Percentiles rank a stretch among this genome's conserved stretches.
These are phyloP conservation scores for Fusarium burgessii DNA, from an alignment of 2,329 filamentous ascomycete genomes.

Conservation along the genomic window DNA sequence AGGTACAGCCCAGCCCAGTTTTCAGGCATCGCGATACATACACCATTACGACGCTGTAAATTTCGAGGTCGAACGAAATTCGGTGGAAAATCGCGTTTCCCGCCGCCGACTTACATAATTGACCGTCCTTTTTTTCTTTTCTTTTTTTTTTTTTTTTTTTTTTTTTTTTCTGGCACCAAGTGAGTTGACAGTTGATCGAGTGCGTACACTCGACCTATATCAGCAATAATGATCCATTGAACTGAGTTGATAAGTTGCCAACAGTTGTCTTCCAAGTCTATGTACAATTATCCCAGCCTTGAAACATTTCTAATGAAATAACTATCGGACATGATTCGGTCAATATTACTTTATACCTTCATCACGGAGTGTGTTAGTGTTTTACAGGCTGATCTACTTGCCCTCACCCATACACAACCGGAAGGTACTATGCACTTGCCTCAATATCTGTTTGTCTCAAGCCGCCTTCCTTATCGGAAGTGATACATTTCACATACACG, in stretches of 20 bases:
- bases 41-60: not conserved
- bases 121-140: not conserved
- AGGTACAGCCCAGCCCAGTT: constrained; percentile 2
- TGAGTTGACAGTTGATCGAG: not conserved
- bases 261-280: not conserved
- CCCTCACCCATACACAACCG: constrained; percentile 9
- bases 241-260: not conserved
- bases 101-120: not conserved
- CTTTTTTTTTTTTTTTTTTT: not conserved
- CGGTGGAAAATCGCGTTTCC: constrained; percentile 6
- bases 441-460: not conserved
- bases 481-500: not conserved
- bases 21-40: not conserved
- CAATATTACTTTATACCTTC: not conserved
- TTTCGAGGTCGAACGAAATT: not conserved
- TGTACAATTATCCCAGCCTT: not conserved
- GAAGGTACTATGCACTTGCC: constrained; percentile 3
- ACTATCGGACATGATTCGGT: constrained; percentile 10
- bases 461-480: constrained; percentile 15
- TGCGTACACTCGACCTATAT: not conserved
- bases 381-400: not conserved
- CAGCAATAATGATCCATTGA: not conserved
- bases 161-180: not conserved
- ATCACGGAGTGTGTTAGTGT: constrained; percentile 2
- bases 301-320: not conserved